phyloP scores from a whole-genome alignment of 2,329 filamentous ascomycete genomes.

The Fusarium nodosum region DNA sequence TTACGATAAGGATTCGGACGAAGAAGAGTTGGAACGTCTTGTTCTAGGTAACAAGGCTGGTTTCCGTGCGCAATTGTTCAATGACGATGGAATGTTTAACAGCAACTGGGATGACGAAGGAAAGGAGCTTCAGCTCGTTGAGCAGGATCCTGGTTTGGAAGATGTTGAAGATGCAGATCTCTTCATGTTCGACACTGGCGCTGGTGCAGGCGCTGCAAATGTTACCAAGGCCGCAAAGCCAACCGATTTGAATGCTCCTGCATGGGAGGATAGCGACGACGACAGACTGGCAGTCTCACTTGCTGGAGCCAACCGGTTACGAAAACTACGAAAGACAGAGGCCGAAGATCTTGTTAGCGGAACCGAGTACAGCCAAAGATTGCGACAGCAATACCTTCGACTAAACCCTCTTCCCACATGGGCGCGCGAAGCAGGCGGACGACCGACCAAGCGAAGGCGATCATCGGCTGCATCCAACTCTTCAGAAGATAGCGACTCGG shows the following conservation, averaged over 20 bases:
- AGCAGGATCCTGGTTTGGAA: conserved; percentile 69
- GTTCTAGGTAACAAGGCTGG: conserved; percentile 90
- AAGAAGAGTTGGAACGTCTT: conserved; percentile 87
- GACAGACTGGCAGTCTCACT: conserved; percentile 88
- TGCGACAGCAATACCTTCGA: conserved; percentile 81
- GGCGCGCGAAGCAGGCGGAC: conserved; percentile 66
- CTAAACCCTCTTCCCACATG: conserved; percentile 72
- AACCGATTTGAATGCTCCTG: conserved; percentile 63
- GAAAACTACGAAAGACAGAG: conserved; percentile 85
- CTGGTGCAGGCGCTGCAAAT: conserved; percentile 56
- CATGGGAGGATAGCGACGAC: conserved; percentile 97
- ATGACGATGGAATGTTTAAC: conserved; percentile 59
- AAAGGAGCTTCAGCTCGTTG: conserved; percentile 53
- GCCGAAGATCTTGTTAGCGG: conserved; percentile 89
- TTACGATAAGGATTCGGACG: conserved; percentile 81
- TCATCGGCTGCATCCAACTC: conserved; percentile 67
- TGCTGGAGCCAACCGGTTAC: conserved; percentile 78
- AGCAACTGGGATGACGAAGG: conserved; percentile 55
- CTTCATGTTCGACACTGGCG: conserved; percentile 84
- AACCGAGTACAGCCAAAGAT: conserved; percentile 83
- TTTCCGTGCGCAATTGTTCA: conserved; percentile 81
- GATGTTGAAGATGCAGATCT: conserved; percentile 81
- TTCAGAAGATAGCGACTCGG: conserved; percentile 68
- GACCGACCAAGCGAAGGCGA: conserved; percentile 64
- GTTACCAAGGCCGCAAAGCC: conserved; percentile 48